Evolutionary conservation across 129 eudicot species (phyloP).

Genomic region (Pulicaria dysenterica): DNA sequence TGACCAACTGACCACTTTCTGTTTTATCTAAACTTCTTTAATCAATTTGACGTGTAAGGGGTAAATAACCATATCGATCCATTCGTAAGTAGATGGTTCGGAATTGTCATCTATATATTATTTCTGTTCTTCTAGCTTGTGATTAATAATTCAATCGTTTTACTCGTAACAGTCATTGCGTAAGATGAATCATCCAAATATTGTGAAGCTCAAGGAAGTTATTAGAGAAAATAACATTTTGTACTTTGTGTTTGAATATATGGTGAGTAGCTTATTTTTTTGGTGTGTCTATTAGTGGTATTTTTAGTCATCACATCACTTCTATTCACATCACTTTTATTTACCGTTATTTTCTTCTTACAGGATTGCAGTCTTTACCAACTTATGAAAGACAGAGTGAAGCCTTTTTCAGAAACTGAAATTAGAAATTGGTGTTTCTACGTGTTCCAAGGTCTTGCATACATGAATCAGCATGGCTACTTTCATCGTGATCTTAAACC

Average conservation of each 20-base stretch:
- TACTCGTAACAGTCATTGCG: conserved; percentile 65
- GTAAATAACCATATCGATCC: background rate
- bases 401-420: conserved; percentile 72
- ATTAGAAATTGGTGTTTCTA: conserved; percentile 86
- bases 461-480: conserved; percentile 85
- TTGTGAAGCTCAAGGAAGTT: conserved; percentile 94
- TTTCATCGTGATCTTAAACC: conserved; percentile 96
- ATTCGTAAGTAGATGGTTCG: background rate
- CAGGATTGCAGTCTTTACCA: conserved; percentile 88
- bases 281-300: conserved; percentile 11
- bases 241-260: conserved; percentile 87
- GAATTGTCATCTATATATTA: conserved; percentile 3
- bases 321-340: background rate
- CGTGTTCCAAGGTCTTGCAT: conserved; percentile 88
- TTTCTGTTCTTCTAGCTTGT: background rate
- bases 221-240: conserved; percentile 71
- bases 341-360: background rate
- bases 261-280: conserved; percentile 48
- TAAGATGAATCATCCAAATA: conserved; percentile 85
- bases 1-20: background rate
- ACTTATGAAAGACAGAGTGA: conserved; percentile 69
- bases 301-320: background rate
- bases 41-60: background rate
- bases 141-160: conserved; percentile 5
- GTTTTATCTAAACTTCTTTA: background rate